phyloP scores from a whole-genome alignment of 208 protist genomes.

The Leishmania braziliensis region DNA sequence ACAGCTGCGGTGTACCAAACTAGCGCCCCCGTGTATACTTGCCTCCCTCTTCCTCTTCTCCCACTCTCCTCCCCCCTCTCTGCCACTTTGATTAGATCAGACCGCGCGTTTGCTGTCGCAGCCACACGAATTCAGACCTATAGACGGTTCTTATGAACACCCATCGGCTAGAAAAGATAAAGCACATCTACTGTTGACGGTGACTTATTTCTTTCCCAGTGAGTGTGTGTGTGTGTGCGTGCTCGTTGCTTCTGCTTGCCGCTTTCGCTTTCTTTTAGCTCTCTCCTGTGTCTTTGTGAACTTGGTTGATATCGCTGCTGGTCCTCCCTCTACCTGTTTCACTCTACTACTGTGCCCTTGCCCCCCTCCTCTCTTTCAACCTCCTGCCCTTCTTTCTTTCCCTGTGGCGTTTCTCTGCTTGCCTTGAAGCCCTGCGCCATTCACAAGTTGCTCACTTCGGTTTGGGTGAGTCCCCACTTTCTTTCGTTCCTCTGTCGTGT shows the following conservation, averaged over 20 bases:
- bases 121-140: neutral
- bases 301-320: neutral
- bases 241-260: neutral
- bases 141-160: neutral
- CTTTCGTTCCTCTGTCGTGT: too few species aligned
- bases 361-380: neutral
- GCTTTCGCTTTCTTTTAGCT: constrained; percentile 5
- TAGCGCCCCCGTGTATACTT: neutral
- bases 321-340: neutral
- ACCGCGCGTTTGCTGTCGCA: neutral
- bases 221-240: constrained; percentile 2
- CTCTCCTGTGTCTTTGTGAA: neutral
- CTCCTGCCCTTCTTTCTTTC: too few species aligned
- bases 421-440: too few species aligned
- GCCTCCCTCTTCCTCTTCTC: neutral
- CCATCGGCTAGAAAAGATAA: neutral
- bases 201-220: neutral
- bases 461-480: too few species aligned
- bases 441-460: too few species aligned
- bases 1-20: neutral
- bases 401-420: too few species aligned
- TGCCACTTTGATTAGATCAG: neutral
- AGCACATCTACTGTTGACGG: neutral
- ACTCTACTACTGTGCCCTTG: neutral
- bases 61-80: neutral